Base-by-base conservation (phyloP, 106 monocot species). In the Chionographis japonica region DNA sequence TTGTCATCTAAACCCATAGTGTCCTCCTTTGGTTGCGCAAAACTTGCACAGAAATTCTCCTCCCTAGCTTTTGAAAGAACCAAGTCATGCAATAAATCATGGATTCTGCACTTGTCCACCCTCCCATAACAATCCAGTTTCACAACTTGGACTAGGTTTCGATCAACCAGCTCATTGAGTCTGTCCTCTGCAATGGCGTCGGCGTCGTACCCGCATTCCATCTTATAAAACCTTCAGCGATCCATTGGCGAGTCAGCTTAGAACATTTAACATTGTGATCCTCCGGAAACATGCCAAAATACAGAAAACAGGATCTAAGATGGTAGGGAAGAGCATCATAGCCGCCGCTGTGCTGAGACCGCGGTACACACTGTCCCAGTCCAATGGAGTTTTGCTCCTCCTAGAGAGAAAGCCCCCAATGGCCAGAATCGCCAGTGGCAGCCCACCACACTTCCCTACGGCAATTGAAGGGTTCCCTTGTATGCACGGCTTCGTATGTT, bases 181-280 rank as follows among this genome's bases (percentile, higher is more conserved):
- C 61, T 67, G 20, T 41, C 40, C 41, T 63, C 73, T 4, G 27
- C 27, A 27, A 27, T 42, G 11, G 15, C 2, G 40, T 56, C 13
- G 61, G 42, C 7, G 38, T 68, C 9, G 27, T 58, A 3, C 35
- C 27, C 0, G 27, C 27, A 27, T 27, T 27, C 27, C 27, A 27
- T 3, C 14, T n/a, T 4, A 68, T 61, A 54, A 79, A 67, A 3
- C 79, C 79, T 73, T 79, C 79, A 2, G 79, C 73, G 8, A 73
- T 52, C 73, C 79, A 79, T 20, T 66, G 37, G 14, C 73, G 40
- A 37, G 46, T 4, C 61, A 79, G 6, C 0, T 13, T 12, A 13
- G n/a, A 39, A 8, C 73, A 4, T 4, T 38, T 61, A 8, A 79
- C 61, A 16, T 18, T 8, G 8, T 62, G 46, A 36, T 73, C 61